phyloP scores from a whole-genome alignment of 306 rosid species.

The Luffa aegyptiaca region DNA sequence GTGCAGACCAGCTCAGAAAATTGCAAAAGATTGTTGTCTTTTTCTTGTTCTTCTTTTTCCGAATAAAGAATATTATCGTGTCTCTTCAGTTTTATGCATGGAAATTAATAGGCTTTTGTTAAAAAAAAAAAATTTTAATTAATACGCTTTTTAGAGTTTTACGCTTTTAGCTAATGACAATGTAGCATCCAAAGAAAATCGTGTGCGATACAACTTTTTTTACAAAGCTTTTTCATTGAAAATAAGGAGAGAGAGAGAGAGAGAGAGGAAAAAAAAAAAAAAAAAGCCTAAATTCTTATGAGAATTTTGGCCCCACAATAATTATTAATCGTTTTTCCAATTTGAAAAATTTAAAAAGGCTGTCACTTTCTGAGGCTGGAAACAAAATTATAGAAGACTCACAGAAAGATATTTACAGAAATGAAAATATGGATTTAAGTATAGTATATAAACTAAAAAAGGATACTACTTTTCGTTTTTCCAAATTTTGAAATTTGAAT shows the following conservation, averaged over 20 bases:
- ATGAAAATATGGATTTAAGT: not conserved
- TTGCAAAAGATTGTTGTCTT: not conserved
- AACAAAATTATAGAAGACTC: not conserved
- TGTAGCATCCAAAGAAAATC: not conserved
- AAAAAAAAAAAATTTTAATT: no score
- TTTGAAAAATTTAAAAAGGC: not conserved
- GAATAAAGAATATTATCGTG: not conserved
- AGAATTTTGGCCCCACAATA: not conserved
- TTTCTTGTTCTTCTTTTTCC: not conserved
- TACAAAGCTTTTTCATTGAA: not conserved
- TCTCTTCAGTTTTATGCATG: not conserved
- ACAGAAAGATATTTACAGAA: not conserved
- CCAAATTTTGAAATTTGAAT: not conserved
- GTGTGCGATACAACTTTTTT: not conserved
- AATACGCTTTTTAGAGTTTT: no score
- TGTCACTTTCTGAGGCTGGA: not conserved
- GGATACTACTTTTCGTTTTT: not conserved
- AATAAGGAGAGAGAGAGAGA: no score
- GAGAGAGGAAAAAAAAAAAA: no score
- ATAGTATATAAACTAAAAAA: not conserved
- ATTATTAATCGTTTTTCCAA: not conserved
- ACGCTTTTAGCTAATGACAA: not conserved
- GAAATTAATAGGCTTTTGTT: not conserved
- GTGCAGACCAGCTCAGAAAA: not conserved
- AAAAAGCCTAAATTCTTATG: not conserved